Evolutionary conservation across 257 asterid genomes (phyloP).

Genomic region (Solanum medicagineum): DNA sequence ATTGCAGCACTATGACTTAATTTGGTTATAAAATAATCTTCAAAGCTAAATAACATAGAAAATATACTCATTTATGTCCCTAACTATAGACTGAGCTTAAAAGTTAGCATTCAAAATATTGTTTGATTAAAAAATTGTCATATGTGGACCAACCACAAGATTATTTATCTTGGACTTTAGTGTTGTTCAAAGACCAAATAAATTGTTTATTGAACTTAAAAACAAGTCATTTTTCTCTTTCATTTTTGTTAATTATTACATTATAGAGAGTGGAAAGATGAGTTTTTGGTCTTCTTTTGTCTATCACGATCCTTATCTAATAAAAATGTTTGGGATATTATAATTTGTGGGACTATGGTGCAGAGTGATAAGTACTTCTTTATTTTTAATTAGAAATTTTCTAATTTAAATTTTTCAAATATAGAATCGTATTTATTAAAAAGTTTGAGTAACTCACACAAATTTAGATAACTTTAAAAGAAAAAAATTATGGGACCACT

Average conservation of each 20-base stretch:
- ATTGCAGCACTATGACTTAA: constrained; percentile 6
- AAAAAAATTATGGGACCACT: no score
- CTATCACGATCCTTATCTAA: background rate
- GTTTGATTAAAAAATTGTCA: background rate
- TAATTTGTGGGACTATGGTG: background rate
- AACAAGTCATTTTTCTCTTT: background rate
- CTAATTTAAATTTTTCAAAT: no score
- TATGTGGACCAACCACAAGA: background rate
- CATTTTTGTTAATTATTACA: background rate
- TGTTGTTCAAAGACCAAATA: background rate
- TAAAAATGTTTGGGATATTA: background rate
- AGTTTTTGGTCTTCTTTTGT: background rate
- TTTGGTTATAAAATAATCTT: constrained; percentile 28
- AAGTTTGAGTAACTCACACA: no score
- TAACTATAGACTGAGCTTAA: background rate
- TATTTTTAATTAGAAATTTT: no score
- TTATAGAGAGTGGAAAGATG: background rate
- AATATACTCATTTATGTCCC: constrained; percentile 29
- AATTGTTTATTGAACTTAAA: background rate
- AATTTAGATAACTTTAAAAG: no score
- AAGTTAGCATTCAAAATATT: background rate
- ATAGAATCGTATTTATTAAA: no score
- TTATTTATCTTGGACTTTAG: background rate
- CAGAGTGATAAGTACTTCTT: no score
- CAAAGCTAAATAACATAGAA: constrained; percentile 13